These are phyloP conservation scores for Carnegiea gigantea DNA, from an alignment of 179 eudicot genomes.

Conservation along the genomic window DNA sequence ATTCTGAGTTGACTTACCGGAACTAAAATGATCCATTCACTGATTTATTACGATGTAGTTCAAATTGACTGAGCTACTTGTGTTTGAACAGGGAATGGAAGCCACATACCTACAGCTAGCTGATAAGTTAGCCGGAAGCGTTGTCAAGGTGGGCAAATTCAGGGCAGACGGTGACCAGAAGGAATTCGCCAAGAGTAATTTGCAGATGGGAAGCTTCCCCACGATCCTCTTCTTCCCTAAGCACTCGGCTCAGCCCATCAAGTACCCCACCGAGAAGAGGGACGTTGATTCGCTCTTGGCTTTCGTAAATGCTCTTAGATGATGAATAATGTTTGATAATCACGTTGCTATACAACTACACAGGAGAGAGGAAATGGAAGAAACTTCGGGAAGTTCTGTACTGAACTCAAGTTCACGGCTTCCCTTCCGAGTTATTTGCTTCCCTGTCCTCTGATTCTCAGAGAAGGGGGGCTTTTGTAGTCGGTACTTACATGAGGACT, in stretches of 20 bases:
- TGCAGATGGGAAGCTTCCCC: slow-evolving; percentile 88
- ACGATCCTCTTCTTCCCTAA: slow-evolving; percentile 85
- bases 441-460: slow-evolving; percentile 16
- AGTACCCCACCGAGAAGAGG: slow-evolving; percentile 88
- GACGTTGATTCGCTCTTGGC: slow-evolving; percentile 85
- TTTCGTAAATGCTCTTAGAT: slow-evolving; percentile 82
- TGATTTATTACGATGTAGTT: background rate
- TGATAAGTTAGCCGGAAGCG: slow-evolving; percentile 62
- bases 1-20: background rate
- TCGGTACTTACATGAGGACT: slow-evolving; percentile 23
- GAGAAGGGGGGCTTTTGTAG: slow-evolving; percentile 23
- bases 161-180: slow-evolving; percentile 89
- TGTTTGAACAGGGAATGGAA: slow-evolving; percentile 71
- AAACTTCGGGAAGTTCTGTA: background rate
- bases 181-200: slow-evolving; percentile 62
- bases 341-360: background rate
- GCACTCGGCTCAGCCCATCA: slow-evolving; percentile 70
- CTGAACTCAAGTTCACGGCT: slow-evolving; percentile 21
- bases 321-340: slow-evolving; percentile 18
- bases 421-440: background rate
- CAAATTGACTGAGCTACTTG: background rate
- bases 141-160: slow-evolving; percentile 84
- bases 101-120: slow-evolving; percentile 76
- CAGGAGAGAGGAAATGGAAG: background rate
- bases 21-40: background rate